Conservation (phyloP, 305 asterid species). For the Fraxinus velutina region DNA sequence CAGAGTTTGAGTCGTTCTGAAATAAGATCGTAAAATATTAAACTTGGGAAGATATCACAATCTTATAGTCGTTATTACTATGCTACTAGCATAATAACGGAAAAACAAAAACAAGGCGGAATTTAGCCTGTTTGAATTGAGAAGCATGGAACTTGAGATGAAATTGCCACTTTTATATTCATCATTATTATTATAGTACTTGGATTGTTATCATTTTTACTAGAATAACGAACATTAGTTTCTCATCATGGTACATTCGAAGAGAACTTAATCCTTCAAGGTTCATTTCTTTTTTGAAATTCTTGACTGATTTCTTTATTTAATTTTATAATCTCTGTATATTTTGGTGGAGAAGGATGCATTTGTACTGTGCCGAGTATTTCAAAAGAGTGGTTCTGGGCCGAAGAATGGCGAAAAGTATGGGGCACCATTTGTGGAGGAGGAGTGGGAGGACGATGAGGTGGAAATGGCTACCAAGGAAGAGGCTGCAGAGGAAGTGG, state of each 20-base stretch:
- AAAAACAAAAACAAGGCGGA: neutral
- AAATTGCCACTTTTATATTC: neutral
- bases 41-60: neutral
- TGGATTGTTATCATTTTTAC: neutral
- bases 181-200: neutral
- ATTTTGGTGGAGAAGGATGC: constrained; percentile 61
- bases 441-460: constrained; percentile 88
- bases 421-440: constrained; percentile 95
- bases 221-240: neutral
- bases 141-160: constrained; percentile 10
- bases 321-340: neutral
- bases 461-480: constrained; percentile 41
- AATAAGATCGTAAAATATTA: neutral
- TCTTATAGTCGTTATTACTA: neutral
- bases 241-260: neutral
- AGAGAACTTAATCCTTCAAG: constrained; percentile 5
- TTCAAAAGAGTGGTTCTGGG: constrained; percentile 97
- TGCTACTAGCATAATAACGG: neutral
- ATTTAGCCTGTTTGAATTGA: neutral
- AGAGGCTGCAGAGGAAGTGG: constrained; percentile 58
- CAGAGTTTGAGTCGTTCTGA: neutral
- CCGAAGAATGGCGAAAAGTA: constrained; percentile 94
- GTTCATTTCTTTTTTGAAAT: neutral
- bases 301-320: neutral
- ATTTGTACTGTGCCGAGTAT: constrained; percentile 81